A percentile compares a stretch with the other conserved stretches of the same genome.
Conservation (phyloP, 2,329 filamentous ascomycete genomes). For the Exophiala xenobiotica region DNA sequence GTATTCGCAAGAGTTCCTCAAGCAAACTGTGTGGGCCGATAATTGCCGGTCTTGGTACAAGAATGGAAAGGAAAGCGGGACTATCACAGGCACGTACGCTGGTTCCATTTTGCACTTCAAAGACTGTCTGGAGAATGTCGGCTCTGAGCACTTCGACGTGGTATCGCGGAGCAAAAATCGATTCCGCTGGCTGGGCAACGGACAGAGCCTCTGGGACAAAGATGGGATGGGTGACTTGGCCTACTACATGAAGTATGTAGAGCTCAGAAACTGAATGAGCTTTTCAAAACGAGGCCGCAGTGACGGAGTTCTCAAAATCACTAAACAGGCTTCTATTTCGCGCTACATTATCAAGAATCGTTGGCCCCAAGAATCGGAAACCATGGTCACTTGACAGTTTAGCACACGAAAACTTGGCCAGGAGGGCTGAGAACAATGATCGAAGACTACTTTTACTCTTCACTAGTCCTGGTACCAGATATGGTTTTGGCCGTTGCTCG, state of each 20-base stretch:
- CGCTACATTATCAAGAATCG: too few relatives aligned
- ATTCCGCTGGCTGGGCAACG: conserved; percentile 10
- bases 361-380: too few relatives aligned
- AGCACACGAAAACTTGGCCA: too few relatives aligned
- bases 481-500: too few relatives aligned
- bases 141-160: background rate
- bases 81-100: conserved; percentile 49
- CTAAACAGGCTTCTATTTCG: too few relatives aligned
- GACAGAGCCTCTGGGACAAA: conserved; percentile 1
- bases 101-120: conserved; percentile 51
- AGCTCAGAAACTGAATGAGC: background rate
- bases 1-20: conserved; percentile 25
- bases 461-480: too few relatives aligned
- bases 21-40: conserved; percentile 29
- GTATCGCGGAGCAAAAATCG: background rate
- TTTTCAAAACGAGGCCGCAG: too few relatives aligned
- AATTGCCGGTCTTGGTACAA: conserved; percentile 33
- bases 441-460: too few relatives aligned
- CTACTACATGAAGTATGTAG: conserved; percentile 5
- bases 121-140: conserved; percentile 4
- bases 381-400: too few relatives aligned
- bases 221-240: conserved; percentile 7
- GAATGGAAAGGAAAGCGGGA: conserved; percentile 39
- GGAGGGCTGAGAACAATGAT: too few relatives aligned
- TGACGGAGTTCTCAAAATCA: too few relatives aligned